phyloP scores from a whole-genome alignment of 352 stramenopile species.

The Phytophthora rubi region DNA sequence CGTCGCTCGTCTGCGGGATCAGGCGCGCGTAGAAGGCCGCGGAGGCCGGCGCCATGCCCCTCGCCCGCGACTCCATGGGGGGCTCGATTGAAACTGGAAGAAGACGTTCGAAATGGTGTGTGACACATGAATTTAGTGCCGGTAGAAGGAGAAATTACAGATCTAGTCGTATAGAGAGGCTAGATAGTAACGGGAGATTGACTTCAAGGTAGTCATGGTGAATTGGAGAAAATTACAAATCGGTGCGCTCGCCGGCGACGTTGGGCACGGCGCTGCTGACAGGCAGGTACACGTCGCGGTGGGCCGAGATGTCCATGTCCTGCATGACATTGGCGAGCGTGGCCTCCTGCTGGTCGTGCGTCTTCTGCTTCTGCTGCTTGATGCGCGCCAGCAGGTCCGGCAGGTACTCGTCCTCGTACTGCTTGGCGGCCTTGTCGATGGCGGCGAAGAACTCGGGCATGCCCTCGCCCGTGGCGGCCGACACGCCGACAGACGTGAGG shows the following conservation, averaged over 20 bases:
- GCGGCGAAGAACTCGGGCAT: slow-evolving; percentile 95
- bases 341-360: slow-evolving; percentile 48
- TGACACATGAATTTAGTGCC: not conserved
- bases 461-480: slow-evolving; percentile 94
- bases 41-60: not conserved
- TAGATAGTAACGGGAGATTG: not conserved
- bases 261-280: not conserved
- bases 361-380: slow-evolving; percentile 61
- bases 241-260: slow-evolving; percentile 53
- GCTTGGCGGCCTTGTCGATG: slow-evolving; percentile 84
- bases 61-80: slow-evolving; percentile 26
- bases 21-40: slow-evolving; percentile 49
- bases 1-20: slow-evolving; percentile 43
- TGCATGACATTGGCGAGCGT: slow-evolving; percentile 80
- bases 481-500: slow-evolving; percentile 94
- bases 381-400: slow-evolving; percentile 77
- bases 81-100: slow-evolving; percentile 21
- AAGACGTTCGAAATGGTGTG: slow-evolving; percentile 9
- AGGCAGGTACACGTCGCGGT: slow-evolving; percentile 25
- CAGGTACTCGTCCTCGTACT: slow-evolving; percentile 91
- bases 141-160: not conserved
- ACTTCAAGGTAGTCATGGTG: slow-evolving; percentile 6
- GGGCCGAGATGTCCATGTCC: slow-evolving; percentile 77
- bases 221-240: slow-evolving; percentile 53
- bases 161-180: not conserved